Evolutionary conservation across 148 eudicot genomes (phyloP), one percentile per base, ranked within the genome.

Genomic region (Spergularia marina): DNA sequence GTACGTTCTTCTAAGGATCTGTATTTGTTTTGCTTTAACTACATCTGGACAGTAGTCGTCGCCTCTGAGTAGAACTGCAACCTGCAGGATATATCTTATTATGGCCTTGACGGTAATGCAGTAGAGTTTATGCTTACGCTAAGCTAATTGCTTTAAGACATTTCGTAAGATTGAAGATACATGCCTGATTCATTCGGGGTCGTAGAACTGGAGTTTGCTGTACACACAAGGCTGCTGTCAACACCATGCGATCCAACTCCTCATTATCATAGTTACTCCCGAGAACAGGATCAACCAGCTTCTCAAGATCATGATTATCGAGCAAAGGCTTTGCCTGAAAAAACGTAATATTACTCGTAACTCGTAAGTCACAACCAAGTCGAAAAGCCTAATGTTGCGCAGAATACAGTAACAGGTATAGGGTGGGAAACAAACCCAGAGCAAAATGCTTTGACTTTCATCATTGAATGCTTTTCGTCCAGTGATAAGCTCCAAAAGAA

Each of bases 171-270:
- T 52, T 30, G 16, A 12, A 10, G 44, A 70, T 55, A 86, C 88
- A 78, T 85, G 84, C 98, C 94, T 93, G 91, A 64, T 85, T 88
- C 98, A 93, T 93, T 77, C 78, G 82, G 77, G 98, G 96, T 23
- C 98, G 86, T 5, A 86, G 82, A 72, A 88, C 73, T 49, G 96
- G 89, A 84, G 83, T 72, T 15, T 75, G 86, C 52, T 91, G 91
- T 8, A 87, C 84, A 79, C 98, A 93, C 81, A 91, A 78, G 25
- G 89, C 75, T 41, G 96, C 96, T 57, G 90, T 85, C 76, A 86
- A 79, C 70, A 86, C 84, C 79, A 87, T 86, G 8, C 89, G 83
- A 64, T 87, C 88, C 87, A 93, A 82, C 87, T 93, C 90, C 58
- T 83, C 82, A 14, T 66, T 60, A 59, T 88, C 75, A 75, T 89